A percentile compares a stretch with the other conserved stretches of the same genome.
Conservation (phyloP, 2,329 filamentous ascomycete genomes). For the Phialemoniopsis sp. region DNA sequence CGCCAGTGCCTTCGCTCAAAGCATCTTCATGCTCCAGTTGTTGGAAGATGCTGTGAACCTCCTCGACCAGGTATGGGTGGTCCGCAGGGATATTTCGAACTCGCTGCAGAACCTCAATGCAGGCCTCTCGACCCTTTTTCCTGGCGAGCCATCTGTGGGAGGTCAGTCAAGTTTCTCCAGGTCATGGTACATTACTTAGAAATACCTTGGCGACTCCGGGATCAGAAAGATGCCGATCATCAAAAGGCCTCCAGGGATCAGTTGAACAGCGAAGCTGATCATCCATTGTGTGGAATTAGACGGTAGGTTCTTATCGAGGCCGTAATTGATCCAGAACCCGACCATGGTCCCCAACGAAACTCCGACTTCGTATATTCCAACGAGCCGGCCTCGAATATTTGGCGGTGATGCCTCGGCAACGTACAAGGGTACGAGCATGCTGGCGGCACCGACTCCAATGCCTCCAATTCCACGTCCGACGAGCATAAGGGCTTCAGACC, state of each 20-base stretch:
- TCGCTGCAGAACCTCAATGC: no score
- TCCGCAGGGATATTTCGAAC: no score
- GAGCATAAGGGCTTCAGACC: conserved; percentile 9
- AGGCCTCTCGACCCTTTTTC: no score
- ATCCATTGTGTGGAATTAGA: no score
- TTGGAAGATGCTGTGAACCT: no score
- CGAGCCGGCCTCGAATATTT: conserved; percentile 52
- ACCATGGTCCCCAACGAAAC: conserved; percentile 48
- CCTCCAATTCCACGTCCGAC: conserved; percentile 53
- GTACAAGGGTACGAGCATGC: conserved; percentile 58
- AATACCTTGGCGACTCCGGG: no score
- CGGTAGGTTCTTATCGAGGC: conserved; percentile 6
- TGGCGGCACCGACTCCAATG: conserved; percentile 52
- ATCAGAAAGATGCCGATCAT: conserved; percentile 34
- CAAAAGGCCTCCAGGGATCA: conserved; percentile 36
- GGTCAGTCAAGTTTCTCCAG: no score
- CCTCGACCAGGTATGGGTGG: no score
- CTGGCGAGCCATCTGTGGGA: no score
- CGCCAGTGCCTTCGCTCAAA: no score
- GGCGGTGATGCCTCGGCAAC: conserved; percentile 59
- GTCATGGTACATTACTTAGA: no score
- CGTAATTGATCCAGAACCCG: conserved; percentile 48
- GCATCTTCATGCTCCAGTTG: no score
- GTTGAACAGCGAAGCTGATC: conserved; percentile 32
- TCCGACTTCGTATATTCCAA: conserved; percentile 47